phyloP scores from a whole-genome alignment of 306 rosid species.

The Rosa multiflora region DNA sequence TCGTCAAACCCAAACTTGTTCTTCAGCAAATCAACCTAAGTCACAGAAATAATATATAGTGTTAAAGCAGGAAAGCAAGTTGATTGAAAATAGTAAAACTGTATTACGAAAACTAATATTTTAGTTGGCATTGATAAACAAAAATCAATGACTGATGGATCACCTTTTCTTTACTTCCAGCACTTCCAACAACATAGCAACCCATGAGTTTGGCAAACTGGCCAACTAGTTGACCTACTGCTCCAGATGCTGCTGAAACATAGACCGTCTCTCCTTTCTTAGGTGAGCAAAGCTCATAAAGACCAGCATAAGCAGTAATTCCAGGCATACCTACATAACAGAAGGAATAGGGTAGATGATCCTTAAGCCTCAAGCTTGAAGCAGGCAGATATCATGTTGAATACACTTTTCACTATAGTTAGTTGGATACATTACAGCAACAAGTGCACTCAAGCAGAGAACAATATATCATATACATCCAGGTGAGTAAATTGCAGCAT shows the following conservation, averaged over 20 bases:
- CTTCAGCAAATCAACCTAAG: conserved; percentile 31
- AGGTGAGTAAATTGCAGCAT: too few species aligned
- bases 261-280: conserved; percentile 41
- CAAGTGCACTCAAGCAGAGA: too few species aligned
- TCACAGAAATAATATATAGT: neutral
- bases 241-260: conserved; percentile 43
- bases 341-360: neutral
- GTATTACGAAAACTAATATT: neutral
- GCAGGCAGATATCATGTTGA: too few species aligned
- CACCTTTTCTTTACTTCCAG: conserved; percentile 43
- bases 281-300: conserved; percentile 35
- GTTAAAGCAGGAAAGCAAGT: neutral
- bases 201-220: conserved; percentile 41
- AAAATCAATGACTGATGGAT: neutral
- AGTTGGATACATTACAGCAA: too few species aligned
- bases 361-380: too few species aligned
- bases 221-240: conserved; percentile 47
- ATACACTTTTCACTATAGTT: too few species aligned
- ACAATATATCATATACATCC: too few species aligned
- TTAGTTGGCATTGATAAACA: neutral
- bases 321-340: conserved; percentile 35
- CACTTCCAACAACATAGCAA: conserved; percentile 48
- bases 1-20: conserved; percentile 32
- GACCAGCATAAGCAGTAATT: conserved; percentile 37
- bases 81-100: neutral